Evolutionary conservation across 2,329 filamentous ascomycete species (phyloP), one percentile per base, ranked within the genome.

Genomic region (Diaporthe amygdali): DNA sequence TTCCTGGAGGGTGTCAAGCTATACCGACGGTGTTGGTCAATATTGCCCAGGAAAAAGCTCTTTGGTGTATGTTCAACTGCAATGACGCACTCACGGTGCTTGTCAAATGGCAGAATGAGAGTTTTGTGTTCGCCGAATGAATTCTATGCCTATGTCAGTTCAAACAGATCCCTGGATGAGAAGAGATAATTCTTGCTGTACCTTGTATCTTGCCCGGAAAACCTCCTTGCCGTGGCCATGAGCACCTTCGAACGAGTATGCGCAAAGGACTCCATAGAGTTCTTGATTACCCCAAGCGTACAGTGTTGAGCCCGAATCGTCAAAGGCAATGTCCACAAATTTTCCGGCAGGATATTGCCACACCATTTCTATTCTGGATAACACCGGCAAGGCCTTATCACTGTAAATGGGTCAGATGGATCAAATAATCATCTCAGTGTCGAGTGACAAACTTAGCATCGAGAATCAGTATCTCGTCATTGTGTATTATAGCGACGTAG

Each of bases 211-310:
- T 20, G 52, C 64, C 12, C 41, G 25, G n/a, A 49, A 68, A 2
- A 68, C 20, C 44, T 37, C 25, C 17, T 52, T 52, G 22, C 37
- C 14, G 9, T 32, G 3, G 2, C 64, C 25, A 17, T 27, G 17
- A 7, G 12, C 3, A 1, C n/a, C 10, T 52, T 25, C 47, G 7
- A 68, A 27, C 0, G 68, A 44, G 8, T 71, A 71, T 14, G 34
- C 69, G 7, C 6, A 27, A 3, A 71, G 63, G 12, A 59, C 32
- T 17, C 69, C 69, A 12, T 37, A 22, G 6, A 61, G 27, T n/a
- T 61, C 46, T 12, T 51, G 64, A 14, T 61, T 54, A 2, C 44
- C 69, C 69, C 69, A 71, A 8, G 69, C 63, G 7, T 71, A 71
- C 2, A 71, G 27, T 9, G 34, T 30, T 1, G n/a, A 68, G 44